These are phyloP conservation scores for Nitzschia sp. DNA, from an alignment of 108 stramenopile genomes.

Conservation along the genomic window DNA sequence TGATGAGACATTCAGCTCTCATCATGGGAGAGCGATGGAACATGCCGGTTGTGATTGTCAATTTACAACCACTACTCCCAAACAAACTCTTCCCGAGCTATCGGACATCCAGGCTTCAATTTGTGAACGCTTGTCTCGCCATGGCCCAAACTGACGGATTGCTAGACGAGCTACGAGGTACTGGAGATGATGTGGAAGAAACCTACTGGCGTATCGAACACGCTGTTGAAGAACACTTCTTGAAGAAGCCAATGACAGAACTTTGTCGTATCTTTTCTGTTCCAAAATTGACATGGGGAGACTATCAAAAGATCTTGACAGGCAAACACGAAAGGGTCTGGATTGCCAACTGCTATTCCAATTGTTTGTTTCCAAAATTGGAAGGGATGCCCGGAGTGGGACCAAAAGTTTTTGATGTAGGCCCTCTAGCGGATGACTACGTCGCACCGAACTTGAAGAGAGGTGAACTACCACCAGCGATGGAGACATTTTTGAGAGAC, in stretches of 20 bases:
- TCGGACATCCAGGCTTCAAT: slow-evolving; percentile 1
- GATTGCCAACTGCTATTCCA: slow-evolving; percentile 34
- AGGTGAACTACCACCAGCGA: neutral
- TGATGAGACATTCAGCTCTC: slow-evolving; percentile 13
- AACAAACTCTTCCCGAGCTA: slow-evolving; percentile 21
- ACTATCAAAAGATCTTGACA: slow-evolving; percentile 13
- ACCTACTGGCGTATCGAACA: slow-evolving; percentile 27
- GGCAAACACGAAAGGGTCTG: slow-evolving; percentile 4
- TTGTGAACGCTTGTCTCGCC: slow-evolving; percentile 20
- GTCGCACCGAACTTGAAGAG: neutral
- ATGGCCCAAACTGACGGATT: too few relatives aligned
- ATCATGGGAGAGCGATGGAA: neutral
- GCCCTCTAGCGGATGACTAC: slow-evolving; percentile 27
- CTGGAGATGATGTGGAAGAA: slow-evolving; percentile 2
- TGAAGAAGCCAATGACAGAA: slow-evolving; percentile 3
- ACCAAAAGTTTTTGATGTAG: slow-evolving; percentile 20
- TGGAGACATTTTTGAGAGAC: slow-evolving; percentile 11
- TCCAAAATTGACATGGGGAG: slow-evolving; percentile 6
- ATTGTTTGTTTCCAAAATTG: slow-evolving; percentile 15
- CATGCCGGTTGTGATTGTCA: slow-evolving; percentile 3
- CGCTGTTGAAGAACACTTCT: slow-evolving; percentile 17
- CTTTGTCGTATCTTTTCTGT: neutral
- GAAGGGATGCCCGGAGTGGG: slow-evolving; percentile 6
- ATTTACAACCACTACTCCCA: slow-evolving; percentile 28
- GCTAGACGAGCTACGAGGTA: too few relatives aligned